Evolutionary conservation across 179 eudicot species (phyloP), one percentile per base, ranked within the genome.

Genomic region (Amaranthus tricolor): DNA sequence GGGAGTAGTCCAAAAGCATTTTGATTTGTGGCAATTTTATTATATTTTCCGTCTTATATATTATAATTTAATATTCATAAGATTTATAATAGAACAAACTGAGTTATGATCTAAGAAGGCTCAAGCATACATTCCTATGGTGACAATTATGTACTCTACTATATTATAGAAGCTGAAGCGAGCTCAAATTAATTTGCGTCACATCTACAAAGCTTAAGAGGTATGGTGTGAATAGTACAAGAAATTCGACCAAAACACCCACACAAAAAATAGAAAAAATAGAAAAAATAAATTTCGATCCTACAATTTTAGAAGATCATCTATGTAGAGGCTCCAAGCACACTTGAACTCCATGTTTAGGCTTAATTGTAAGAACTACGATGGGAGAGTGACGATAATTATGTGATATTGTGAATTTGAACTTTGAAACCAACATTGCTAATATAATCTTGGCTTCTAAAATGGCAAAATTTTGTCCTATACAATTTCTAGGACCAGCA

Each of bases 371-470:
- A 68, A 94, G 92, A 60, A 94, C 91, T 0, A 89, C 84, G 6
- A 88, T 76, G 0, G 98, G 98, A 0, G 98, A 93, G 66, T 94
- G 98, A 10, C 91, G 84, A 66, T 91, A 94, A 67, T 69, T 89
- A 15, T 80, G 81, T 0, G 98, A 94, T 9, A 94, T 85, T 0
- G 82, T 82, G 19, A 94, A 92, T 66, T 76, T 86, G 51, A 87
- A 92, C 24, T 76, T 74, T 2, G 91, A 81, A 40, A 90, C 79
- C 57, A 94, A 62, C 91, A 85, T 90, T 68, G 92, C 91, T 57
- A 92, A 61, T 63, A 94, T 89, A 72, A 90, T 89, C 78, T 94
- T 94, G 15, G 98, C 94, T 79, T 94, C 97, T 92, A 92, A 87
- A 7, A 92, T 45, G 2, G 98, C 98, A 70, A 92, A 94, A 4